A percentile compares a stretch with the other conserved stretches of the same genome.
Evolutionary conservation across 1,284 basidiomycete species (phyloP).

Genomic region (Anthracocystis panici-leucophaei): DNA sequence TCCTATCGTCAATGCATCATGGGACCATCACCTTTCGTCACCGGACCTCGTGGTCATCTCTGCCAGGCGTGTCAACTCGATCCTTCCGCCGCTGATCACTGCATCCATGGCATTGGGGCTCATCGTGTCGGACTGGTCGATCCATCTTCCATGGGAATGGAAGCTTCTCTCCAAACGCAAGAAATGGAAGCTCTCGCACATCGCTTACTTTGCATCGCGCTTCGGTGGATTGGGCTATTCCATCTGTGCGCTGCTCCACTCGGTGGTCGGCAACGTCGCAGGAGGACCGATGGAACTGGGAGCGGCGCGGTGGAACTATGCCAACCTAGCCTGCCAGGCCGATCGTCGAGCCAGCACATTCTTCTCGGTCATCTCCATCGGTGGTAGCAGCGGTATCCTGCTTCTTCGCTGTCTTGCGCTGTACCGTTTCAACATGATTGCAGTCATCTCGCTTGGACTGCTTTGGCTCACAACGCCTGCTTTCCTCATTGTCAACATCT

Average conservation of each 20-base stretch:
- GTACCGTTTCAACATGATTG: slow-evolving; percentile 42
- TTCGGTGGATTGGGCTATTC: slow-evolving; percentile 43
- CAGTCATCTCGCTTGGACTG: slow-evolving; percentile 35
- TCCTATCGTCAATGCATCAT: slow-evolving; percentile 22
- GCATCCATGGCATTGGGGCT: slow-evolving; percentile 45
- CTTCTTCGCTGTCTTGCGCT: slow-evolving; percentile 46
- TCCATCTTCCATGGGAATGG: slow-evolving; percentile 52
- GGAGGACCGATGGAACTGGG: slow-evolving; percentile 32
- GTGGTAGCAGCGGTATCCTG: slow-evolving; percentile 48
- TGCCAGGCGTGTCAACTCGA: slow-evolving; percentile 40
- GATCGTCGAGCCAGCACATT: slow-evolving; percentile 40
- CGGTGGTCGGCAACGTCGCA: slow-evolving; percentile 39
- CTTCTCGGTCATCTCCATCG: slow-evolving; percentile 46
- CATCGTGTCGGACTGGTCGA: slow-evolving; percentile 50
- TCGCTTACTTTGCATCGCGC: slow-evolving; percentile 51
- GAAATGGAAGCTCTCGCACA: slow-evolving; percentile 54
- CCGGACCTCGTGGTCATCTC: slow-evolving; percentile 48
- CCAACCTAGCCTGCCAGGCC: slow-evolving; percentile 44
- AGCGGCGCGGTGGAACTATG: slow-evolving; percentile 41
- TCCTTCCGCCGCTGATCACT: slow-evolving; percentile 40
- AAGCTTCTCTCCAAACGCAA: slow-evolving; percentile 36
- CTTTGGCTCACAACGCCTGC: slow-evolving; percentile 47
- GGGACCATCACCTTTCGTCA: background rate
- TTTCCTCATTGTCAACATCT: slow-evolving; percentile 43
- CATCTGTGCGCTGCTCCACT: slow-evolving; percentile 38